phyloP scores from a whole-genome alignment of 495 filamentous ascomycete genomes.

The Talaromyces ruber region DNA sequence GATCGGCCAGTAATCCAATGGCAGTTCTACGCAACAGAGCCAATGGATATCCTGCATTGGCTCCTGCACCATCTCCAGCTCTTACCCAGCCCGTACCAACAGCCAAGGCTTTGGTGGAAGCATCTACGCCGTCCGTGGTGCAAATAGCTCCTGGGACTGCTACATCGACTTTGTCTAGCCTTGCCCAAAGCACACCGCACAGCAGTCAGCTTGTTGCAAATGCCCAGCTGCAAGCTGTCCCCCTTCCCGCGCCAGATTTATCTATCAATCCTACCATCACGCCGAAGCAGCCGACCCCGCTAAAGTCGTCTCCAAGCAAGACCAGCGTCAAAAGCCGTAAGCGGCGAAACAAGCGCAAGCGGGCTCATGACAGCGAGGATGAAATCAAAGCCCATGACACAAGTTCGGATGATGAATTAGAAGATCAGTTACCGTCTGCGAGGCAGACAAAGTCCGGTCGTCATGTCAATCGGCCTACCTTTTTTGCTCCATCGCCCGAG shows the following conservation, averaged over 20 bases:
- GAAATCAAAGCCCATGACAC: conserved; percentile 37
- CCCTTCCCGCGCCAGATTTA: background rate
- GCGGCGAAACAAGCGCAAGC: conserved; percentile 38
- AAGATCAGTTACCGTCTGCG: conserved; percentile 42
- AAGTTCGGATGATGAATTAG: conserved; percentile 35
- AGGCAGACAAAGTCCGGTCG: conserved; percentile 79
- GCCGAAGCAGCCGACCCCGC: background rate
- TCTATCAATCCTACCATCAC: background rate
- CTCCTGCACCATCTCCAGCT: background rate
- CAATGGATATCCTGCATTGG: background rate
- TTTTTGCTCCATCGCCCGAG: conserved; percentile 55
- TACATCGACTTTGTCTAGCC: background rate
- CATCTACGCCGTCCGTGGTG: background rate
- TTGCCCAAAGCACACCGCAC: background rate
- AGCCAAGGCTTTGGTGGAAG: background rate
- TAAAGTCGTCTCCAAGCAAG: conserved; percentile 4
- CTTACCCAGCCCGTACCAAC: background rate
- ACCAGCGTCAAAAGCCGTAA: conserved; percentile 1
- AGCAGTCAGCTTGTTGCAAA: background rate
- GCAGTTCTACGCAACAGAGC: background rate
- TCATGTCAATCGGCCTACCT: conserved; percentile 62
- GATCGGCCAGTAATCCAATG: background rate
- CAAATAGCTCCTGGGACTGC: background rate
- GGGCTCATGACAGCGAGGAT: conserved; percentile 31
- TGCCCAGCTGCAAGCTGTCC: background rate